phyloP scores from a whole-genome alignment of 1,284 basidiomycete species.

The Marasmius oreades region DNA sequence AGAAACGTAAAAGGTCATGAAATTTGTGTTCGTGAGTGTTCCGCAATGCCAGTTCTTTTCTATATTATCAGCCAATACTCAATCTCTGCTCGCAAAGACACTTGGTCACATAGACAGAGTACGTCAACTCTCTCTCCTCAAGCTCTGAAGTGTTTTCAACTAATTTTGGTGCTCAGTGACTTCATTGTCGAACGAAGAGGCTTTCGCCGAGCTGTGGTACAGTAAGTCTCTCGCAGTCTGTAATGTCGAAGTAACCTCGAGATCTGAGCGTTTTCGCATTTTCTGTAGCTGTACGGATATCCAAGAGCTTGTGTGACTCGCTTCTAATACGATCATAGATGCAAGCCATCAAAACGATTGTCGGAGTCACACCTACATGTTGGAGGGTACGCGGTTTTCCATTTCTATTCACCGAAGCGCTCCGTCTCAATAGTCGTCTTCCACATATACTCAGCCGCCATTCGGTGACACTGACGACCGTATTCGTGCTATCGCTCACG shows the following conservation, averaged over 20 bases:
- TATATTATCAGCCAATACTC: neutral
- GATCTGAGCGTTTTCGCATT: neutral
- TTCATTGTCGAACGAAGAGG: conserved; percentile 65
- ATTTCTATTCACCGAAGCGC: neutral
- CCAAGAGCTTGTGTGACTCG: neutral
- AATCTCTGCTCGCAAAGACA: conserved; percentile 34
- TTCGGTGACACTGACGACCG: conserved; percentile 67
- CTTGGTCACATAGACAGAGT: conserved; percentile 56
- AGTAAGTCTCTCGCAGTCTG: conserved; percentile 33
- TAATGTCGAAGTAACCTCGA: neutral
- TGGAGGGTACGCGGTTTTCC: conserved; percentile 48
- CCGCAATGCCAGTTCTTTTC: neutral
- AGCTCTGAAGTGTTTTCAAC: no score
- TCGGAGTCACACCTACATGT: conserved; percentile 65
- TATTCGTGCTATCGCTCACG: conserved; percentile 61
- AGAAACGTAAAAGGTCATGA: conserved; percentile 54
- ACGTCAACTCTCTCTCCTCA: no score
- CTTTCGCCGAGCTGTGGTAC: conserved; percentile 82
- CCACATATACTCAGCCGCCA: conserved; percentile 57
- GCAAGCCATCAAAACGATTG: conserved; percentile 46
- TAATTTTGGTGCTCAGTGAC: no score
- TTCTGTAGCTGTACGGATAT: neutral
- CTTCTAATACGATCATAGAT: conserved; percentile 28
- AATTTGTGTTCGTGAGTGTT: conserved; percentile 54
- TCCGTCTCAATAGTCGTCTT: no score